A percentile compares a stretch with the other conserved stretches of the same genome.
These are phyloP conservation scores for Leccinum fuscescens DNA, from an alignment of 1,284 basidiomycete genomes.

Conservation along the genomic window DNA sequence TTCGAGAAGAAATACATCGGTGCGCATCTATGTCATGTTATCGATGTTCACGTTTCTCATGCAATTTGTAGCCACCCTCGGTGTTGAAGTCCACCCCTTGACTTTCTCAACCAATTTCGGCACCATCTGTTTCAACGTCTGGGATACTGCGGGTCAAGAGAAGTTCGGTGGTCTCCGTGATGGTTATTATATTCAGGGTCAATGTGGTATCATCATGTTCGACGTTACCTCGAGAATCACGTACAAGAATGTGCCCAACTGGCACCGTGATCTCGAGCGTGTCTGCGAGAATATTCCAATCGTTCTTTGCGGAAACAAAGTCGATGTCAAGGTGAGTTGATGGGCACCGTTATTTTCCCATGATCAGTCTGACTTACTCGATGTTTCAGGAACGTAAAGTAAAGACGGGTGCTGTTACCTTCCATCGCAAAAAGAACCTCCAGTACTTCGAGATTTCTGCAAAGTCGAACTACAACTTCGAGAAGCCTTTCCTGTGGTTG, in stretches of 20 bases:
- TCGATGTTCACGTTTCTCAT: constrained; percentile 15
- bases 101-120: constrained; percentile 98
- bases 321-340: constrained; percentile 90
- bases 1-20: constrained; percentile 99
- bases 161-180: constrained; percentile 99
- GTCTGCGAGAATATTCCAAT: constrained; percentile 99
- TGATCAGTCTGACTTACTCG: constrained; percentile 7
- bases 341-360: background rate
- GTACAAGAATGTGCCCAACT: constrained; percentile 99
- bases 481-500: constrained; percentile 99
- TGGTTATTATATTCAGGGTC: constrained; percentile 98
- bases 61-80: constrained; percentile 80
- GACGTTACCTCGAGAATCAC: constrained; percentile 99
- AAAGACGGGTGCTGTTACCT: constrained; percentile 97
- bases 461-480: constrained; percentile 99
- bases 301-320: constrained; percentile 99
- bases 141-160: constrained; percentile 99
- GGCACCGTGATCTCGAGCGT: constrained; percentile 99
- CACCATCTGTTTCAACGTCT: constrained; percentile 99
- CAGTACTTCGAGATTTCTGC: constrained; percentile 99
- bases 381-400: constrained; percentile 92
- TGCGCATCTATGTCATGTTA: constrained; percentile 38
- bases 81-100: constrained; percentile 98
- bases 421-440: constrained; percentile 99
- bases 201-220: constrained; percentile 99